phyloP scores from a whole-genome alignment of 352 stramenopile species.

The Phytophthora lateralis region DNA sequence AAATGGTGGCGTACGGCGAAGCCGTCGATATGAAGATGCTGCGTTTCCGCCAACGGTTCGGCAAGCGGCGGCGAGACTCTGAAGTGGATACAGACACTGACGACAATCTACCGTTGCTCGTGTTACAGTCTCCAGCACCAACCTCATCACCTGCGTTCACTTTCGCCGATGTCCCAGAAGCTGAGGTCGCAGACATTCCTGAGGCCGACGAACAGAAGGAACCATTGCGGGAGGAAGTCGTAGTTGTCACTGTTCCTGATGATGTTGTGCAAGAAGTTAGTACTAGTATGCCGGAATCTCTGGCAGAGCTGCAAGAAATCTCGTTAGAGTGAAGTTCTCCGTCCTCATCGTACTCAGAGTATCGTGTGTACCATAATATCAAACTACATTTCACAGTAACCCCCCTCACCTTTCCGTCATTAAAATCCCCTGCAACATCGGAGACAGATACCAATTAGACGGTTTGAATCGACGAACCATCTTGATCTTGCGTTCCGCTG shows the following conservation, averaged over 20 bases:
- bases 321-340: slow-evolving; percentile 14
- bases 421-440: neutral
- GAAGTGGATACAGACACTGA: slow-evolving; percentile 19
- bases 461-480: slow-evolving; percentile 28
- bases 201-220: slow-evolving; percentile 1
- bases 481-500: slow-evolving; percentile 4
- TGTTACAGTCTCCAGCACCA: slow-evolving; percentile 26
- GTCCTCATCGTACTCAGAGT: neutral
- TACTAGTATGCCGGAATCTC: slow-evolving; percentile 1
- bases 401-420: neutral
- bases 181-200: neutral
- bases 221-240: slow-evolving; percentile 9
- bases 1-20: slow-evolving; percentile 38
- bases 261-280: slow-evolving; percentile 23
- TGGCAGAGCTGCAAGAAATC: slow-evolving; percentile 18
- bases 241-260: slow-evolving; percentile 22
- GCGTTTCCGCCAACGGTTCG: slow-evolving; percentile 33
- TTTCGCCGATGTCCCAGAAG: slow-evolving; percentile 11
- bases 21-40: slow-evolving; percentile 27
- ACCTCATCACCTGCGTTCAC: slow-evolving; percentile 20
- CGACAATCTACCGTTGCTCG: slow-evolving; percentile 29
- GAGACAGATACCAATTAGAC: slow-evolving; percentile 16
- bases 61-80: slow-evolving; percentile 22
- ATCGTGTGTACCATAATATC: slow-evolving; percentile 32
- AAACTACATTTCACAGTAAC: slow-evolving; percentile 24